A percentile compares a stretch with the other conserved stretches of the same genome.
phyloP scores from a whole-genome alignment of 768 basidiomycete genomes.

The Termitomyces sp. region DNA sequence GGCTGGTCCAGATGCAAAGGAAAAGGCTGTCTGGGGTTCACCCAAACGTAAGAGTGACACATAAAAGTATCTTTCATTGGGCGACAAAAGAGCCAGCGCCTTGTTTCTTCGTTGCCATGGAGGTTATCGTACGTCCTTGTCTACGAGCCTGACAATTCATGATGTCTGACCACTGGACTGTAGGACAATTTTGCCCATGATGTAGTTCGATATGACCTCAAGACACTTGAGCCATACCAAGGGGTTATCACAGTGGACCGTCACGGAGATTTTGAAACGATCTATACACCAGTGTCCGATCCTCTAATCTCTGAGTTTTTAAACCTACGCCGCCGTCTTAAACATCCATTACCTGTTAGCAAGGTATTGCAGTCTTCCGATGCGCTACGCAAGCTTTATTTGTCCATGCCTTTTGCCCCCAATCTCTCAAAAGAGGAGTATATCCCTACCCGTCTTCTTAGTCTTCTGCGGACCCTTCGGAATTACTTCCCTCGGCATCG shows the following conservation, averaged over 20 bases:
- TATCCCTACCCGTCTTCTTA: slow-evolving; percentile 86
- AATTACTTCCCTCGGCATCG: slow-evolving; percentile 86
- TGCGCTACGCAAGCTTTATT: slow-evolving; percentile 57
- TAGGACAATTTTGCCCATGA: slow-evolving; percentile 98
- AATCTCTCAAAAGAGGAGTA: slow-evolving; percentile 88
- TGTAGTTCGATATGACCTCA: slow-evolving; percentile 82
- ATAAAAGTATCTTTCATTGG: slow-evolving; percentile 88
- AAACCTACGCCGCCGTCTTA: slow-evolving; percentile 53
- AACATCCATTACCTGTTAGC: slow-evolving; percentile 52
- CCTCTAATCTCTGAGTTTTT: slow-evolving; percentile 80
- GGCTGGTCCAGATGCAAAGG: slow-evolving; percentile 68
- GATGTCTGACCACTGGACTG: not conserved
- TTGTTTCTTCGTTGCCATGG: slow-evolving; percentile 91
- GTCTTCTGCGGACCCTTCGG: slow-evolving; percentile 78
- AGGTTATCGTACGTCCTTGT: slow-evolving; percentile 73
- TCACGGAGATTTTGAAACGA: slow-evolving; percentile 74
- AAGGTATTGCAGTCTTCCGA: slow-evolving; percentile 49
- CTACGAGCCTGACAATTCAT: not conserved
- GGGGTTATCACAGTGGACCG: slow-evolving; percentile 74
- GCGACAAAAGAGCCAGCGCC: slow-evolving; percentile 66
- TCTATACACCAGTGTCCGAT: slow-evolving; percentile 83
- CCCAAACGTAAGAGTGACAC: slow-evolving; percentile 60
- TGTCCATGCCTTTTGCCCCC: slow-evolving; percentile 78
- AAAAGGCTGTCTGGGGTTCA: slow-evolving; percentile 57
- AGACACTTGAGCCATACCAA: slow-evolving; percentile 78